Conservation (phyloP, 768 basidiomycete genomes). For the Suillus brevipes region DNA sequence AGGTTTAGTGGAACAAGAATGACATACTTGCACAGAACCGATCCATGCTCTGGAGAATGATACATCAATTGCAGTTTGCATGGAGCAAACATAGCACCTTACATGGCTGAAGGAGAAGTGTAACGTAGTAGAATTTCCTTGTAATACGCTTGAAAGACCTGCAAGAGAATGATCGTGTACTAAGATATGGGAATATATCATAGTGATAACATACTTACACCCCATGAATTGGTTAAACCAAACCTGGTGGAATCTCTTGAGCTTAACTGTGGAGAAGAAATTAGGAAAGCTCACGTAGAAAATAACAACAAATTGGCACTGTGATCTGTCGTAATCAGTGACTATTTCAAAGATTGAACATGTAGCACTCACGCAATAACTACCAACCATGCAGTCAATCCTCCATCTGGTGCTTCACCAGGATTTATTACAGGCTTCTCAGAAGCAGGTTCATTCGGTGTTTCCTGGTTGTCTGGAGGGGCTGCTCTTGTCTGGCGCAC, state of each 20-base stretch:
- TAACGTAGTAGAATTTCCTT: slow-evolving; percentile 49
- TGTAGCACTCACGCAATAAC: slow-evolving; percentile 26
- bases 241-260: slow-evolving; percentile 37
- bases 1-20: neutral
- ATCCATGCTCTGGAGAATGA: slow-evolving; percentile 67
- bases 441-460: neutral
- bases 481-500: neutral
- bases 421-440: slow-evolving; percentile 19
- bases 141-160: slow-evolving; percentile 79
- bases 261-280: slow-evolving; percentile 1
- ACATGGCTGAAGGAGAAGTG: slow-evolving; percentile 64
- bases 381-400: slow-evolving; percentile 32
- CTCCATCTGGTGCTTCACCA: slow-evolving; percentile 30
- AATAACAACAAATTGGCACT: slow-evolving; percentile 33
- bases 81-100: slow-evolving; percentile 15
- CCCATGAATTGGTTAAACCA: slow-evolving; percentile 76
- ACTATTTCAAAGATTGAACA: slow-evolving; percentile 11
- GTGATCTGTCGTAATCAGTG: slow-evolving; percentile 34
- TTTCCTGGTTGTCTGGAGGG: slow-evolving; percentile 12
- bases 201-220: slow-evolving; percentile 43
- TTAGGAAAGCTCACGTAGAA: neutral
- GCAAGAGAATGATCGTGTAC: neutral
- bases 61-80: neutral
- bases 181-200: neutral
- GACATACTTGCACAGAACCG: slow-evolving; percentile 65